Base-by-base conservation (phyloP, 2,329 filamentous ascomycete species). In the Aspergillus sp. region DNA sequence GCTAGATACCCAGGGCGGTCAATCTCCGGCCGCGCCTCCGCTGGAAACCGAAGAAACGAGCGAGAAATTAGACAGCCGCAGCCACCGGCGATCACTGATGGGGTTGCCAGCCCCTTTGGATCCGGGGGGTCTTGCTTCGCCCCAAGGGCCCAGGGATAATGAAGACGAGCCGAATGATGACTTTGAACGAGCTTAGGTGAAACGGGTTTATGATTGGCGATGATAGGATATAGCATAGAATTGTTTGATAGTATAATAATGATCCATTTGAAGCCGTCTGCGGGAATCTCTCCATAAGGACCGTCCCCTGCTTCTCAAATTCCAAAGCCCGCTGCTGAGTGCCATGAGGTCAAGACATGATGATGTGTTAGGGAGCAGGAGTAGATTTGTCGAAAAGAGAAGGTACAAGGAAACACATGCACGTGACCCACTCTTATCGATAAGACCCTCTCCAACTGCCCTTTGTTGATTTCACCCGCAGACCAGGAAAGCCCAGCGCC, bases 61-160 rank as follows among this genome's bases (percentile, higher is more conserved):
- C 39, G 74, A 79, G 51, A 67, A 71, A 13, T 59, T 80, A 14
- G 70, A 73, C 30, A 57, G 62, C 30, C 63, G 68, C 15, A 63
- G 62, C 33, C 69, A 73, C 45, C 66, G 76, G 37, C 66, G 67
- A 37, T 81, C 78, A 42, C 55, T 74, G 19, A 67, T 74, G 29
- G 67, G 63, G 19, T 57, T 59, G 30, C 57, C 58, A 29, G 63
- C 55, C 10, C 63, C 63, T 29, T 57, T 77, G 26, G 75, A 75
- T 52, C 69, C 68, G 15, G 69, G 70, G 19, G 68, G 69, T 40
- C 47, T 75, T 28, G 57, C 46, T 38, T 47, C 55, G 11, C 44
- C 45, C n/a, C 52, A 55, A 31, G 44, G 52, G 24, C 38, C 48
- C 26, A 47, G 49, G 30, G 55, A 64, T 35, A 48, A 52, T 35